phyloP scores from a whole-genome alignment of 768 basidiomycete species.

The Goffeauzyma gilvescens region DNA sequence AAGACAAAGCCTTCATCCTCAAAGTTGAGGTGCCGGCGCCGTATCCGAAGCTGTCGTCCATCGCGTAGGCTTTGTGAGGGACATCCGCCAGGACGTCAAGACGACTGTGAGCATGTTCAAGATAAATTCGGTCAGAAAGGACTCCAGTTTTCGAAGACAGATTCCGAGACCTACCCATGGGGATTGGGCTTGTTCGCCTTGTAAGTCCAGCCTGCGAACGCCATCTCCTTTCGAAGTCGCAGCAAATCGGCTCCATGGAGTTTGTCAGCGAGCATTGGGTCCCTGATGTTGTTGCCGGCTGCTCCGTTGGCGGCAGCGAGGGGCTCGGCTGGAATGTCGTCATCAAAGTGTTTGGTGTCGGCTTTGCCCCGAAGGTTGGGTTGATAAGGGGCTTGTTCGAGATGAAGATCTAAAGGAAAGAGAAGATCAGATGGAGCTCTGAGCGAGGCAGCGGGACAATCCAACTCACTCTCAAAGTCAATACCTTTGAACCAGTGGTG shows the following conservation, averaged over 20 bases:
- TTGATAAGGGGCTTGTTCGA: conserved; percentile 65
- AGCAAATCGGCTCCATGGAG: conserved; percentile 70
- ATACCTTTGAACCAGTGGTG: conserved; percentile 84
- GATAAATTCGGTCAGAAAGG: no score
- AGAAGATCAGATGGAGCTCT: neutral
- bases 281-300: conserved; percentile 57
- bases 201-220: conserved; percentile 32
- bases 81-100: neutral
- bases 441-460: neutral
- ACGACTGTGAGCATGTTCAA: neutral
- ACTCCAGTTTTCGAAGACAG: no score
- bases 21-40: neutral
- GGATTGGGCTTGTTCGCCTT: conserved; percentile 14
- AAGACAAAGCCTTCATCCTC: neutral
- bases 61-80: neutral
- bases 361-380: conserved; percentile 63
- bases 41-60: no score
- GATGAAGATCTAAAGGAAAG: conserved; percentile 43
- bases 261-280: conserved; percentile 70
- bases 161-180: conserved; percentile 1
- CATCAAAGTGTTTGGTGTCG: conserved; percentile 88
- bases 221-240: conserved; percentile 58
- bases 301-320: conserved; percentile 75
- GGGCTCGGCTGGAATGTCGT: conserved; percentile 81
- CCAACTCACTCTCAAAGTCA: conserved; percentile 48